Evolutionary conservation across 73 alveolate species (phyloP).

Genomic region (Durusdinium trenchii): DNA sequence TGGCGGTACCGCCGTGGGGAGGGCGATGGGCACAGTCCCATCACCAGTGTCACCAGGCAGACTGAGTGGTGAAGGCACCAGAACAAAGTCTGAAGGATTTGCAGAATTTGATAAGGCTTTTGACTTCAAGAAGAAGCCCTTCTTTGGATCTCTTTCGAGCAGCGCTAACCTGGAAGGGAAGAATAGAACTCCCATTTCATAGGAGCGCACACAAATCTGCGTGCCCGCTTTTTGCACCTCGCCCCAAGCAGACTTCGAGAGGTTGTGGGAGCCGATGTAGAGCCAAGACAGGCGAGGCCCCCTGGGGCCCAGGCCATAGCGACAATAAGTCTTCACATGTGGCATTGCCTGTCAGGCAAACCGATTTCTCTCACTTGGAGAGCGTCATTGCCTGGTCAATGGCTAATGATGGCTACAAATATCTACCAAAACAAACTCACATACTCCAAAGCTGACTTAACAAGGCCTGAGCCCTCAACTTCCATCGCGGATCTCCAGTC

Average conservation of each 20-base stretch:
- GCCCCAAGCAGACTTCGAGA: conserved; percentile 94
- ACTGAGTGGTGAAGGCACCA: not conserved
- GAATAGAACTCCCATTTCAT: conserved; percentile 80
- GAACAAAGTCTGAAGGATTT: not conserved
- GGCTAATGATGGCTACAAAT: no score
- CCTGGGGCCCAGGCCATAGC: conserved; percentile 9
- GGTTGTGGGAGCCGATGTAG: conserved; percentile 92
- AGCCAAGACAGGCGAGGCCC: conserved; percentile 46
- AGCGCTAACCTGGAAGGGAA: conserved; percentile 40
- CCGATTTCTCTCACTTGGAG: no score
- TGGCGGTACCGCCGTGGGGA: conserved; percentile 88
- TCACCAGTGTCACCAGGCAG: not conserved
- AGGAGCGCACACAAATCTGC: conserved; percentile 78
- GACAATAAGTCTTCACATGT: conserved; percentile 73
- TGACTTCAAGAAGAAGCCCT: conserved; percentile 30
- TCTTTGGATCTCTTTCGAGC: conserved; percentile 38
- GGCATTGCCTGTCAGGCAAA: no score
- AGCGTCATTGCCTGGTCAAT: no score
- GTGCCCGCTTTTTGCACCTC: conserved; percentile 79
- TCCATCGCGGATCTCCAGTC: not conserved
- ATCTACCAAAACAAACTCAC: no score
- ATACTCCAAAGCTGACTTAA: not conserved
- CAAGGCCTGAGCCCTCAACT: conserved; percentile 55
- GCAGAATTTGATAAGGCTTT: not conserved
- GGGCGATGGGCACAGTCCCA: not conserved